Base-by-base conservation (phyloP, 805 yeast species). In the Teunomyces kruisii region DNA sequence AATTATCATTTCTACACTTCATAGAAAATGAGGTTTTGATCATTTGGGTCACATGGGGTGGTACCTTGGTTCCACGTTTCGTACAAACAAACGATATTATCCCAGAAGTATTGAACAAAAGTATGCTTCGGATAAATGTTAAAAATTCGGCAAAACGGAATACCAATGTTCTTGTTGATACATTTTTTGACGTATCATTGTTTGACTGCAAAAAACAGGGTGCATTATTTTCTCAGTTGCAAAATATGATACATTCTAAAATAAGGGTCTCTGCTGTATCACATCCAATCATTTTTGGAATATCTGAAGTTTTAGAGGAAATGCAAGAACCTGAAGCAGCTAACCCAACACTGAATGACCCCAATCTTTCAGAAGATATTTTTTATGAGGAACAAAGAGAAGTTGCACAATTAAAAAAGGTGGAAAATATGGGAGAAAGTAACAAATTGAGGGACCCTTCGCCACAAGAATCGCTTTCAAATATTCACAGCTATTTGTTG, bases 21-120 rank as follows among this genome's bases (percentile, higher is more conserved):
- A 35, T 35, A n/a, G 28, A 35, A 12, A 12, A 35, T n/a, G 28
- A 35, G 38, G 38, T 35, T n/a, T 35, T 35, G 19, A 22, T 35
- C n/a, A n/a, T 35, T 17, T 35, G 38, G 38, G 16, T 35, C 28
- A 35, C 38, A 7, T 13, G 10, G 3, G 15, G 6, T 22, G 38
- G 19, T 9, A n/a, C 7, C 1, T 35, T 35, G 13, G 22, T 24
- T 6, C 38, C 38, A 13, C n/a, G 38, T 4, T 35, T n/a, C 6
- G 17, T 35, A n/a, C 38, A 35, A n/a, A 35, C 38, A n/a, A 12
- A 14, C 12, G 12, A 22, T 9, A 35, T 35, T 12, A 19, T 22
- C 9, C 38, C 38, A 19, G 15, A 19, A 19, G 4, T n/a, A 12
- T 6, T 35, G 14, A n/a, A 6, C 9, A n/a, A n/a, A 9, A n/a